These are phyloP conservation scores for Starmerella vaccinii DNA, from an alignment of 805 yeast genomes.

Conservation along the genomic window DNA sequence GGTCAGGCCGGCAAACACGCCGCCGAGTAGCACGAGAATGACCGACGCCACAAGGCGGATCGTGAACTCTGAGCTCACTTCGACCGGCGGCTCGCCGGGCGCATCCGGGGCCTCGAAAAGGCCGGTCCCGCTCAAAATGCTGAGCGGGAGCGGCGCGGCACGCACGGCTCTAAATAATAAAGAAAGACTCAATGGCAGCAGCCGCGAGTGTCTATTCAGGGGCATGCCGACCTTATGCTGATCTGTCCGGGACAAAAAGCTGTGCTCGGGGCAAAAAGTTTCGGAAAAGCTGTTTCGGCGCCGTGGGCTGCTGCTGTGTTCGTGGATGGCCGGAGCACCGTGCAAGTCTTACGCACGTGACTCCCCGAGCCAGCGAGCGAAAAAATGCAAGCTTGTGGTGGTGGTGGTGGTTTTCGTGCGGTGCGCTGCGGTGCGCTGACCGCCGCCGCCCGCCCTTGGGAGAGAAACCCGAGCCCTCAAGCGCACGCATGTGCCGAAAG, in stretches of 20 bases:
- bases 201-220: background rate
- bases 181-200: background rate
- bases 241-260: background rate
- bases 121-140: background rate
- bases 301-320: no score
- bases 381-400: no score
- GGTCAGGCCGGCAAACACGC: constrained; percentile 48
- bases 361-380: no score
- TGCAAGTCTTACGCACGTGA: background rate
- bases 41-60: constrained; percentile 25
- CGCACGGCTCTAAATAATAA: background rate
- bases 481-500: background rate
- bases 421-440: no score
- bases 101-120: background rate
- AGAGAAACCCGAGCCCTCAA: no score
- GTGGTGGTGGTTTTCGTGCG: no score
- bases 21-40: constrained; percentile 32
- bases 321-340: background rate
- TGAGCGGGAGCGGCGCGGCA: constrained; percentile 4
- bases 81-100: constrained; percentile 1
- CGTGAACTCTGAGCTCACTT: constrained; percentile 7
- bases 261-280: background rate
- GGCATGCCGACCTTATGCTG: background rate
- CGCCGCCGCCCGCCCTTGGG: no score
- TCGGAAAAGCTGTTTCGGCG: no score